Base-by-base conservation (phyloP, 1,284 basidiomycete species). In the Vanrija sp. region DNA sequence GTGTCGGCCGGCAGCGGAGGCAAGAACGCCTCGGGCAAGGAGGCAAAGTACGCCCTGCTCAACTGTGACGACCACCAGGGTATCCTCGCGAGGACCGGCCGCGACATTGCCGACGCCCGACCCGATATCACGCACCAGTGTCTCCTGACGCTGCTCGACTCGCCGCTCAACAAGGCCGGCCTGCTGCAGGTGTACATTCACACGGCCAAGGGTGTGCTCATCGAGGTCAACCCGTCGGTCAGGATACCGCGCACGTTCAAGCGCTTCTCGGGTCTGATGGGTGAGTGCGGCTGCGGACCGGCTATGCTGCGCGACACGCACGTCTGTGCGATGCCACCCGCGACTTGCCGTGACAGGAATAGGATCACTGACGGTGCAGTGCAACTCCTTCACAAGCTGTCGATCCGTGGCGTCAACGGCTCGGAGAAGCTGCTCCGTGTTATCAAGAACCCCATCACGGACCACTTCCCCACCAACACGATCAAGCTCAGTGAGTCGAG, bases 1-100 rank as follows among this genome's bases (percentile, higher is more conserved):
- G 85, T 97, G 53, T 87, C 86, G 47, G 76, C 78, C 6, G 80
- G 80, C 23, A 78, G 78, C 10, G 75, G 76, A n/a, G 77, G 75
- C 6, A 74, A 77, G 62, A 78, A 76, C 45, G 69, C 73, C 5
- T 73, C 78, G 39, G 82, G 78, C 2, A 84, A 83, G 62, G 91
- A 94, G 62, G 91, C 92, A 62, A 97, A 98, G 79, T 98, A 98
- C 76, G 93, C 93, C 16, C 80, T 99, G 56, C 79, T 99, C 64
- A 99, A 99, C 78, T 98, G 96, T 78, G 95, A 99, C 75, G 95
- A 99, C 68, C 95, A 98, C 78, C 95, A 99, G 76, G 92, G 95
- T 49, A 96, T 99, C 61, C 81, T 99, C 57, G 95, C 96, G 7
- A 98, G 97, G 79, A 97, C 94, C 4, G 92, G 93, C 26, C 83